Evolutionary conservation across 164 flowering plant genomes (phyloP), one percentile per base, ranked within the genome.

Genomic region (Stephania japonica): DNA sequence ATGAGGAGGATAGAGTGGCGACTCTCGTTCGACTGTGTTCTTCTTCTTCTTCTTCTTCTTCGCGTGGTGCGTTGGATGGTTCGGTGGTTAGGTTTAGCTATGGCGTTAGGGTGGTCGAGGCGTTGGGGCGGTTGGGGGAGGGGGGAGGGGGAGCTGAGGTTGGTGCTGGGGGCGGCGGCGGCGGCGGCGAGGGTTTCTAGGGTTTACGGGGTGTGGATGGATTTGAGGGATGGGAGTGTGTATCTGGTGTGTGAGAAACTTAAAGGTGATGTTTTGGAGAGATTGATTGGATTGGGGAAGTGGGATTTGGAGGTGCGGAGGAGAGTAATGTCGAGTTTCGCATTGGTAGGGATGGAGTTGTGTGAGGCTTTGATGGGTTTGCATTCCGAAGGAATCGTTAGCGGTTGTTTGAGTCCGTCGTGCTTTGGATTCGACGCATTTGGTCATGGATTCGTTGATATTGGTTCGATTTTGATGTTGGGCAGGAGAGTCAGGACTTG

Each of bases 121-220:
- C 81, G 65, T 78, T 95, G 87, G 72, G 71, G 78, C 72, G 64
- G 23, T 80, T 93, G 90, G 74, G 24, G 21, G 88, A 83, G 66
- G 77, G 65, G 78, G 72, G 68, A 85, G 87, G 65, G 73, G 66
- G 88, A 87, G 42, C 47, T 93, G 81, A 72, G 75, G 50, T 76
- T 81, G 75, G 19, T 88, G 44, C 53, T 90, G n/a, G 82, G 81
- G 27, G 80, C 76, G 9, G 75, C 79, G 38, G 66, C 56, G 42
- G 83, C 73, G 42, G 72, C 69, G 64, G 19, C 71, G 10, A 69
- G 81, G 61, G 67, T 86, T 6, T 83, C 88, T 81, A 78, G 64
- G 53, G 80, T 74, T 76, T 87, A 77, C 77, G 99, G 99, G 32
- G 79, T 95, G 72, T 93, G 97, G 96, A 84, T 84, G 82, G 70